Base-by-base conservation (phyloP, 2,329 filamentous ascomycete species). In the Ascosphaera apis region DNA sequence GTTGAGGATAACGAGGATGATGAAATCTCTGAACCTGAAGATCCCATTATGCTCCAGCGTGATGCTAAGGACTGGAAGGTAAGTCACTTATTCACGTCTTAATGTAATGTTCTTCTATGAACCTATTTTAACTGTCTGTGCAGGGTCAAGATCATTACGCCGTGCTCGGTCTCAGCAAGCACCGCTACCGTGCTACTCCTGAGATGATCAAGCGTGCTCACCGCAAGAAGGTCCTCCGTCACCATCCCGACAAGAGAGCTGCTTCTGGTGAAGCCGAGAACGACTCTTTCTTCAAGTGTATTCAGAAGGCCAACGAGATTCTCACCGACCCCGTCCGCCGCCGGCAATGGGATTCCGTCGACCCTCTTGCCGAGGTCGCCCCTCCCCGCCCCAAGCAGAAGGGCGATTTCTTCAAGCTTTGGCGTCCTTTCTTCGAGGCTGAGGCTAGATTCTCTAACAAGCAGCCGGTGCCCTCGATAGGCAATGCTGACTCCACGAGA, bases 31-130 rank as follows among this genome's bases (percentile, higher is more conserved):
- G 88, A 98, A 63, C 64, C 76, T 19, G 88, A 98, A 62, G 86
- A 95, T 53, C 76, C 82, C 38, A 69, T 91, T 62, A 77, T 95
- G 71, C 72, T 98, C 21, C 69, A 80, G 55, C 72, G 83, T 37
- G 83, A 95, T 54, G 84, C 88, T 52, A 98, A 98, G 66, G 88
- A 98, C 66, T 98, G 88, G 88, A 98, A 98, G 78, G 82, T 86
- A 57, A 45, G 65, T 46, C 36, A 13, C 28, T 18, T 15, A 3
- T 13, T 28, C 28, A 21, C 4, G 21, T 13, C 36, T 36, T 21
- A n/a, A 15, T 12, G 31, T 31, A 17, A 11, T 18, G 15, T 33
- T 27, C 18, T 7, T 28, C 8, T 23, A 17, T 9, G 30, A 13
- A 21, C 19, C 11, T 5, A 13, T 25, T 32, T 25, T 37, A 25